Conservation (phyloP, 2,329 filamentous ascomycete genomes). For the Lojkania enalia region DNA sequence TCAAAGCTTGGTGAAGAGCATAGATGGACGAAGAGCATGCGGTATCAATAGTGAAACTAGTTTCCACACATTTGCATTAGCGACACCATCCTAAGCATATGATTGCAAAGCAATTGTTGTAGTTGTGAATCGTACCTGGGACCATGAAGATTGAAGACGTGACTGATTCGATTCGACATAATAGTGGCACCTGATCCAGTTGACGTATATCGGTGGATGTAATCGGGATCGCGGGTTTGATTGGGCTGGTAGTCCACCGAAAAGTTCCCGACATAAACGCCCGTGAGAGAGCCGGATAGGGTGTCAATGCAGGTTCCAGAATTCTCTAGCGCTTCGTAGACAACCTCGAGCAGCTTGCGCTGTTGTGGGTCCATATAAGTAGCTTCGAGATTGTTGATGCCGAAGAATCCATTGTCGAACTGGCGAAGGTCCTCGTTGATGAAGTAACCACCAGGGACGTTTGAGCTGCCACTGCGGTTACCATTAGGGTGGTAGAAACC, state of each 20-base stretch:
- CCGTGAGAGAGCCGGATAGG: slow-evolving; percentile 3
- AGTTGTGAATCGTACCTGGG: slow-evolving; percentile 14
- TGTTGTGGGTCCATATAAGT: slow-evolving; percentile 19
- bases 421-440: neutral
- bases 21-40: neutral
- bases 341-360: slow-evolving; percentile 14
- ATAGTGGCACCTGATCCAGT: neutral
- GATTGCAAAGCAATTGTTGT: neutral
- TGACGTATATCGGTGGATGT: neutral
- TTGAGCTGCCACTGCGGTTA: neutral
- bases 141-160: slow-evolving; percentile 15
- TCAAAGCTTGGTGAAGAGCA: slow-evolving; percentile 37
- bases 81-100: neutral
- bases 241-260: slow-evolving; percentile 1
- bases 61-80: too few species aligned
- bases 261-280: neutral
- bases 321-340: slow-evolving; percentile 7
- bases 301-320: neutral
- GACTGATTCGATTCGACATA: slow-evolving; percentile 7
- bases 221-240: neutral
- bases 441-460: neutral
- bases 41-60: neutral
- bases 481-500: neutral
- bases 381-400: slow-evolving; percentile 12
- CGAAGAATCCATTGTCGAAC: slow-evolving; percentile 20